Evolutionary conservation across 164 flowering plant genomes (phyloP), one percentile per base, ranked within the genome.

Genomic region (Echeveria elegans): DNA sequence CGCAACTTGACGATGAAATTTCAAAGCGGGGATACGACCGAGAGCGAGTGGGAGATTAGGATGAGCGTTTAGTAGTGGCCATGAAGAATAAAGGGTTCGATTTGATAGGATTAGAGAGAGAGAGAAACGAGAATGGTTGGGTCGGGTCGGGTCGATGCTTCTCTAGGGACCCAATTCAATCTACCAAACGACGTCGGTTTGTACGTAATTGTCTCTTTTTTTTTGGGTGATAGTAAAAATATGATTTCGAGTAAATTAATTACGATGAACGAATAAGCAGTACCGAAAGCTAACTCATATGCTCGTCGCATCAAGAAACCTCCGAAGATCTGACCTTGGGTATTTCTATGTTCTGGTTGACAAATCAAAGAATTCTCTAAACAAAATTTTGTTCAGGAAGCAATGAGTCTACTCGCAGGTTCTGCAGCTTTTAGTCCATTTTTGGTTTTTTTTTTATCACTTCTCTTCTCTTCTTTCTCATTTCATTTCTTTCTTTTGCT

Each of bases 301-400:
- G 98, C 96, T 71, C 84, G 80, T 72, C 86, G 85, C 96, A 88
- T 89, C 62, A 92, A 73, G 72, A 88, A 92, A 0, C 98, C 98
- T 63, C 98, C 96, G 71, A 92, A 92, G 32, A 92, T 92, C 26
- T 95, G 79, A 40, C 98, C 98, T 71, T 88, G 87, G 73, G 82
- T 77, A 77, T 92, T 92, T 72, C 96, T 77, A 72, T 89, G 96
- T 75, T 89, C 95, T 28, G 96, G 96, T 74, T 89, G 93, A 77
- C 98, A 92, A 66, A 89, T 82, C 60, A 92, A 73, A 56, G 96
- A 84, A 76, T 89, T 80, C 70, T 86, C 86, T 34, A 82, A 84
- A 63, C 82, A 72, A 21, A 95, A 88, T 69, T 89, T 89, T 69
- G 96, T 75, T 92, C 98, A 15, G 90, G 77, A 70, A 92, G 73